A percentile compares a stretch with the other conserved stretches of the same genome.
Conservation (phyloP, 1,284 basidiomycete genomes). For the Moesziomyces globuligerus region DNA sequence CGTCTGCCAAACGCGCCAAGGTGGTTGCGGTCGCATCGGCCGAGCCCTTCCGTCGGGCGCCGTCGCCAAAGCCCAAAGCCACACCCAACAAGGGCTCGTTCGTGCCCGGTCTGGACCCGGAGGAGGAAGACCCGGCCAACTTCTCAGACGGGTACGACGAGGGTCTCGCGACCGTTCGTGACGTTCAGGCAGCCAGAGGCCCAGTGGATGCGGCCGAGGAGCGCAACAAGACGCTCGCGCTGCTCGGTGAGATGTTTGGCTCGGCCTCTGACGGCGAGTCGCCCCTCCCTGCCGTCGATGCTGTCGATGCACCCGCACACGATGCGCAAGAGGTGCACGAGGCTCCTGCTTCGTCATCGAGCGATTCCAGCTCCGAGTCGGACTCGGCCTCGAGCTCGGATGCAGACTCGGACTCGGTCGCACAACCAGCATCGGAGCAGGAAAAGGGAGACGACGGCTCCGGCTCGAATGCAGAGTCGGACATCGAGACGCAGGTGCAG, state of each 20-base stretch:
- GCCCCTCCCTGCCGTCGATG: not conserved
- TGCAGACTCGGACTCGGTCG: not conserved
- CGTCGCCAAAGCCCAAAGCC: slow-evolving; percentile 11
- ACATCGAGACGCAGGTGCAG: not conserved
- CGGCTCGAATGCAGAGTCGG: not conserved
- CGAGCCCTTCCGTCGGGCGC: not conserved
- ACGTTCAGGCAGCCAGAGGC: slow-evolving; percentile 8
- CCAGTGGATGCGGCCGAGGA: slow-evolving; percentile 28
- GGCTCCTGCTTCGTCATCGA: not conserved
- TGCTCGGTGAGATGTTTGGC: slow-evolving; percentile 69
- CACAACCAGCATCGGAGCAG: too few species aligned
- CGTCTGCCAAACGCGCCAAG: slow-evolving; percentile 8
- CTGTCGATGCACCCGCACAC: slow-evolving; percentile 2
- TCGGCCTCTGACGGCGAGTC: slow-evolving; percentile 72
- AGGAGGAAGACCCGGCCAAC: slow-evolving; percentile 47
- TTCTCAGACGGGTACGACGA: slow-evolving; percentile 65
- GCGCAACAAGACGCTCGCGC: slow-evolving; percentile 30
- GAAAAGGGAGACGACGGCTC: not conserved
- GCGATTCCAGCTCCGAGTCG: slow-evolving; percentile 6
- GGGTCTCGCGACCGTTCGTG: slow-evolving; percentile 7
- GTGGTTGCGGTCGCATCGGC: not conserved
- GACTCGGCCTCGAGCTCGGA: slow-evolving; percentile 11
- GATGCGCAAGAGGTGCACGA: not conserved
- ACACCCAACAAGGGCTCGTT: slow-evolving; percentile 31
- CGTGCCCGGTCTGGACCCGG: slow-evolving; percentile 36